Evolutionary conservation across 2,329 filamentous ascomycete species (phyloP).

Genomic region (Alternaria sp.): DNA sequence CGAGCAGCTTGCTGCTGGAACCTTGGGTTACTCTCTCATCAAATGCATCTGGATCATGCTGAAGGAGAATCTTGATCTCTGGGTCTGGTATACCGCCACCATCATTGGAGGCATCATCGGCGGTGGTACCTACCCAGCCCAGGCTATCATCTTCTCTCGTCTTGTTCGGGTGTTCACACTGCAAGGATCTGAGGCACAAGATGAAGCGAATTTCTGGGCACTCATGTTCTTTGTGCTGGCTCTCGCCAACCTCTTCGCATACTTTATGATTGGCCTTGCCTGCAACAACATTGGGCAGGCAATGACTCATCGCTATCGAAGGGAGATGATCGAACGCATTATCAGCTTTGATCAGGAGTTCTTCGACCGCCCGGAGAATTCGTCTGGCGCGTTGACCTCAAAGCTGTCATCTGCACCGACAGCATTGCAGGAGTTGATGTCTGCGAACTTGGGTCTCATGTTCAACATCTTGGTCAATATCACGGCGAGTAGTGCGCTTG

Average conservation of each 20-base stretch:
- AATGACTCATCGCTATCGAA: slow-evolving; percentile 10
- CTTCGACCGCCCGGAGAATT: slow-evolving; percentile 88
- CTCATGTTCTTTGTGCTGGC: slow-evolving; percentile 33
- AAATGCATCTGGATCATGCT: slow-evolving; percentile 20
- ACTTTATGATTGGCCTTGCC: slow-evolving; percentile 61
- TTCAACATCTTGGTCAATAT: slow-evolving; percentile 14
- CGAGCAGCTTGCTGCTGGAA: slow-evolving; percentile 15
- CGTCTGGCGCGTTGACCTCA: slow-evolving; percentile 77
- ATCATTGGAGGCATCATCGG: not conserved
- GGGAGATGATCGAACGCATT: slow-evolving; percentile 15
- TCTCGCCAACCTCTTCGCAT: slow-evolving; percentile 22
- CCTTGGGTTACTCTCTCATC: slow-evolving; percentile 12
- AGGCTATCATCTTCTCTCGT: slow-evolving; percentile 24
- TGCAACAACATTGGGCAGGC: slow-evolving; percentile 66
- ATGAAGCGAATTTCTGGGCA: slow-evolving; percentile 28
- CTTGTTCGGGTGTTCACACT: slow-evolving; percentile 25
- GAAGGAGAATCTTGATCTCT: slow-evolving; percentile 14
- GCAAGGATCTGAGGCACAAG: slow-evolving; percentile 13
- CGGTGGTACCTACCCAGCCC: slow-evolving; percentile 6
- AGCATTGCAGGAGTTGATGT: slow-evolving; percentile 50
- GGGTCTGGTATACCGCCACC: not conserved
- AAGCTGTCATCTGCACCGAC: slow-evolving; percentile 54
- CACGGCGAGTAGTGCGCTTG: slow-evolving; percentile 13
- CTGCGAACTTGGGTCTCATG: slow-evolving; percentile 18
- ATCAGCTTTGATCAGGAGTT: slow-evolving; percentile 89